phyloP scores from a whole-genome alignment of 2,329 filamentous ascomycete species.

The Thelonectria discophora region DNA sequence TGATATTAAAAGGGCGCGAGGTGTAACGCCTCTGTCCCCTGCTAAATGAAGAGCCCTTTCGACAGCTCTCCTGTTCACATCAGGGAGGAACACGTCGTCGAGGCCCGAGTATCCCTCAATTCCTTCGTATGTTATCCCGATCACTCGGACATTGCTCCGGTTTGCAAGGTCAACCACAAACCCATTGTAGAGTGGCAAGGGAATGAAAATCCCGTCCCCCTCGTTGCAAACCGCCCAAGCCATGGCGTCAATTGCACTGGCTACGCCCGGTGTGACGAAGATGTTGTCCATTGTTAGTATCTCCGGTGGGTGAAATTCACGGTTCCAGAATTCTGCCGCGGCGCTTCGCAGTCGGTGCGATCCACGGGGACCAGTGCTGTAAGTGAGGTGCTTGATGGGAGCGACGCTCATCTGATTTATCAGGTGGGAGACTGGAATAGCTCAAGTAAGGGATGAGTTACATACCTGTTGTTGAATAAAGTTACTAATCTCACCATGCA shows the following conservation, averaged over 20 bases:
- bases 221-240: slow-evolving; percentile 6
- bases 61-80: neutral
- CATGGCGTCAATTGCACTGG: neutral
- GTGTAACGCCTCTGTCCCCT: neutral
- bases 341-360: neutral
- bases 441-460: neutral
- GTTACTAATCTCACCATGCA: slow-evolving; percentile 2
- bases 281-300: neutral
- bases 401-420: neutral
- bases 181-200: slow-evolving; percentile 4
- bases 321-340: neutral
- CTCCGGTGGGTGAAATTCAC: neutral
- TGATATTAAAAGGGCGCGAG: neutral
- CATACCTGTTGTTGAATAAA: neutral
- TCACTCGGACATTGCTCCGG: neutral
- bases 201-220: neutral
- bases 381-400: neutral
- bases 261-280: neutral
- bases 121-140: neutral
- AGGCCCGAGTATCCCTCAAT: neutral
- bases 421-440: neutral
- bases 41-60: neutral
- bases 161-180: slow-evolving; percentile 1
- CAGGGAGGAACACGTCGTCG: neutral
- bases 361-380: slow-evolving; percentile 3